phyloP scores from a whole-genome alignment of 495 filamentous ascomycete genomes.

The Ascobolus immersus region DNA sequence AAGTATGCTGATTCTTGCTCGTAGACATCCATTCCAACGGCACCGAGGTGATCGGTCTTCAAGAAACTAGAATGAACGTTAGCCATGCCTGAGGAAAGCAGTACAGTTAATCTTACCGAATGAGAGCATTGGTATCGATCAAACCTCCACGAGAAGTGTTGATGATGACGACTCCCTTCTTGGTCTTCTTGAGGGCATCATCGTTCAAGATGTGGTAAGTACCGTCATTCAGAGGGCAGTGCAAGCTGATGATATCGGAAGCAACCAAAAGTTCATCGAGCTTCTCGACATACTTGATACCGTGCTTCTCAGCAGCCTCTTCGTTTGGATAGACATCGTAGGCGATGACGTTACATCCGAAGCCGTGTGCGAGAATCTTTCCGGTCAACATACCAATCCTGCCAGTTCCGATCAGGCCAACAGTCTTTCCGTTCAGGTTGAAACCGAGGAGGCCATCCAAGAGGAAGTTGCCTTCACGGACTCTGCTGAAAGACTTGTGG shows the following conservation, averaged over 20 bases:
- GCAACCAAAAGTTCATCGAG: slow-evolving; percentile 28
- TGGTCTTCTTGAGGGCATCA: slow-evolving; percentile 27
- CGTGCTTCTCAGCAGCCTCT: slow-evolving; percentile 24
- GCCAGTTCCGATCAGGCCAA: slow-evolving; percentile 30
- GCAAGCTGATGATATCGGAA: slow-evolving; percentile 35
- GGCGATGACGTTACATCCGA: slow-evolving; percentile 34
- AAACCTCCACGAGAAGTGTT: slow-evolving; percentile 43
- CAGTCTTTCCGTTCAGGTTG: slow-evolving; percentile 35
- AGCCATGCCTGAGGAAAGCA: not conserved
- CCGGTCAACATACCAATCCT: slow-evolving; percentile 27
- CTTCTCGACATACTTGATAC: slow-evolving; percentile 23
- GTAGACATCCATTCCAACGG: slow-evolving; percentile 33
- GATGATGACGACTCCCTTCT: slow-evolving; percentile 33
- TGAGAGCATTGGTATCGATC: slow-evolving; percentile 32
- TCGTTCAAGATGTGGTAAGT: slow-evolving; percentile 37
- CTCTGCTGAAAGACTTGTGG: slow-evolving; percentile 45
- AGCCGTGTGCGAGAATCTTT: slow-evolving; percentile 30
- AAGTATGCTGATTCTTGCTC: slow-evolving; percentile 31
- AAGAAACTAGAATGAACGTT: slow-evolving; percentile 19
- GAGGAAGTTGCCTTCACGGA: slow-evolving; percentile 45
- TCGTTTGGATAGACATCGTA: slow-evolving; percentile 27
- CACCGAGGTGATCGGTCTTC: slow-evolving; percentile 29
- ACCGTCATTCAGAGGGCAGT: slow-evolving; percentile 34
- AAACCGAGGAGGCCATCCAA: slow-evolving; percentile 37
- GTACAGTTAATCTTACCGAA: slow-evolving; percentile 15